These are phyloP conservation scores for Bipolaris cookei DNA, from an alignment of 2,329 filamentous ascomycete species.

Conservation along the genomic window DNA sequence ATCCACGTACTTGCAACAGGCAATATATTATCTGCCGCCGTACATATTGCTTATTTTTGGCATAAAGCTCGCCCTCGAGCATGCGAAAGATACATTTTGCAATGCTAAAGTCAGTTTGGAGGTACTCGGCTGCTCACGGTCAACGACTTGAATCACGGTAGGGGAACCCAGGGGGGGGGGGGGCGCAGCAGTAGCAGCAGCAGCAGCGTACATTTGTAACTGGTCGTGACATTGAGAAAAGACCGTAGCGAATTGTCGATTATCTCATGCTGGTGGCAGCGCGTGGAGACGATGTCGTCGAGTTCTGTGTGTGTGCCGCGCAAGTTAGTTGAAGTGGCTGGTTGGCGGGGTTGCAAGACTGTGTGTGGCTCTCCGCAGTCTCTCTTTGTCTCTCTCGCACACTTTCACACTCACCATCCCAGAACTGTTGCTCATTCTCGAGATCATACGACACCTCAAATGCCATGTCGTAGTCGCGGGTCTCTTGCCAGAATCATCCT, in stretches of 20 bases:
- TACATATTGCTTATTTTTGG: slow-evolving; percentile 79
- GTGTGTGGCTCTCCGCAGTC: slow-evolving; percentile 15
- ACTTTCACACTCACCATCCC: slow-evolving; percentile 69
- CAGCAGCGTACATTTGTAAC: slow-evolving; percentile 65
- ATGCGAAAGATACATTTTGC: slow-evolving; percentile 80
- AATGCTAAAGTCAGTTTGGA: slow-evolving; percentile 78
- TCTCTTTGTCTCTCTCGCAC: background rate
- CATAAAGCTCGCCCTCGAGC: slow-evolving; percentile 76
- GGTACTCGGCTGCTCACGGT: slow-evolving; percentile 65
- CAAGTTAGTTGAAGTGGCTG: slow-evolving; percentile 28
- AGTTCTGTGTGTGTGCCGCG: slow-evolving; percentile 62
- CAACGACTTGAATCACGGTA: slow-evolving; percentile 21
- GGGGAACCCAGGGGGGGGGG: background rate
- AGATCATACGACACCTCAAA: slow-evolving; percentile 72
- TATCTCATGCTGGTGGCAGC: slow-evolving; percentile 65
- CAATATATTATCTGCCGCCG: slow-evolving; percentile 92
- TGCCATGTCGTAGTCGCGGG: slow-evolving; percentile 61
- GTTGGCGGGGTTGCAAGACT: slow-evolving; percentile 28
- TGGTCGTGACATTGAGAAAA: slow-evolving; percentile 80
- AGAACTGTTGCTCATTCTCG: slow-evolving; percentile 85
- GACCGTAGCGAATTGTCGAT: slow-evolving; percentile 87
- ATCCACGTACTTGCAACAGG: slow-evolving; percentile 67
- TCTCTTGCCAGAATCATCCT: slow-evolving; percentile 47
- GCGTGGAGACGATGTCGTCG: slow-evolving; percentile 67
- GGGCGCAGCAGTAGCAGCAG: background rate